A percentile compares a stretch with the other conserved stretches of the same genome.
Conservation (phyloP, 116 monocot species). For the Zostera marina region DNA sequence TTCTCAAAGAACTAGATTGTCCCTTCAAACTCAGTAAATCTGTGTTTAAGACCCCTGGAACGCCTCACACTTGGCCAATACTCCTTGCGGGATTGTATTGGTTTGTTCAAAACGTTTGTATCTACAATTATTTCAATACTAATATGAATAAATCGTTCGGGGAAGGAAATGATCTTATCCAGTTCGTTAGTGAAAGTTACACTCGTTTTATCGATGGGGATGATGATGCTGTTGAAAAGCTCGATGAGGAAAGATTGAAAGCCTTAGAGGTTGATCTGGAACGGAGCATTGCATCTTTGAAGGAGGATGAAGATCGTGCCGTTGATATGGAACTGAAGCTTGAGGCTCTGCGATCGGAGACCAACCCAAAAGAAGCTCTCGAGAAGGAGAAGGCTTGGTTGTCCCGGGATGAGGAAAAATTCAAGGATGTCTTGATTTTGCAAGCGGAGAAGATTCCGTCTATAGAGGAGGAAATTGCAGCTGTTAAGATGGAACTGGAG, state of each 20-base stretch:
- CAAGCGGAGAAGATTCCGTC: conserved; percentile 11
- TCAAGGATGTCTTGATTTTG: conserved; percentile 19
- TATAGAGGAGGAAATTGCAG: conserved; percentile 13
- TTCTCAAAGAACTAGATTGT: conserved; percentile 32
- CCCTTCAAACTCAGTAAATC: conserved; percentile 61
- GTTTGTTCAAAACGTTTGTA: conserved; percentile 46
- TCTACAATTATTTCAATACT: conserved; percentile 18
- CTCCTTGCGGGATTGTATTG: conserved; percentile 55
- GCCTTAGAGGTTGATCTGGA: conserved; percentile 14
- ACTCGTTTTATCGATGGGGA: conserved; percentile 50
- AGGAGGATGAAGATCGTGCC: conserved; percentile 24
- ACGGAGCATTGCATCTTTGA: conserved; percentile 1
- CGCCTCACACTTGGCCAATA: conserved; percentile 75
- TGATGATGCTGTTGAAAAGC: conserved; percentile 31
- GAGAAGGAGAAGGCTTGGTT: conserved; percentile 22
- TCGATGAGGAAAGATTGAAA: conserved; percentile 36
- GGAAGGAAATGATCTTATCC: conserved; percentile 8
- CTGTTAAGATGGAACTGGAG: conserved; percentile 24
- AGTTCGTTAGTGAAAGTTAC: conserved; percentile 32
- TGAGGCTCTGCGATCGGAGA: conserved; percentile 10
- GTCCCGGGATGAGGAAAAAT: conserved; percentile 29
- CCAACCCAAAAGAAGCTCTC: conserved; percentile 22
- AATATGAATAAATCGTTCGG: neutral
- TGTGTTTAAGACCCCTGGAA: conserved; percentile 58
- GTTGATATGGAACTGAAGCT: conserved; percentile 27